Evolutionary conservation across 2,329 filamentous ascomycete species (phyloP), one percentile per base, ranked within the genome.

Genomic region (Neospermospora avenae): DNA sequence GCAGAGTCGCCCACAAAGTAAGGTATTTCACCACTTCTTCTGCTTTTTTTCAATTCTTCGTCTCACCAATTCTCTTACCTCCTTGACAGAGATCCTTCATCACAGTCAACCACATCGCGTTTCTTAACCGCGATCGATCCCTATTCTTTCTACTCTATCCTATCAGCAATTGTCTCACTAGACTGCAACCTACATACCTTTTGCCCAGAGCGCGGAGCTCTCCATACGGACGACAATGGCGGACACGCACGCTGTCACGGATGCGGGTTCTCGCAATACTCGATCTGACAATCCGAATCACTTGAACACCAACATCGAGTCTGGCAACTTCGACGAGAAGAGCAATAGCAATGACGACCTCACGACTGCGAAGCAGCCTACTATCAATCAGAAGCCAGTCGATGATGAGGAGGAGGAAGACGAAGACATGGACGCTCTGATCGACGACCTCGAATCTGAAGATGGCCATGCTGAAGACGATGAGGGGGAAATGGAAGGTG

Each of bases 381-480:
- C 57, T 8, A 67, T 70, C 16, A 10, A 5, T 10, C 6, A 31
- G 28, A 31, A 31, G 28, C 28, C 28, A 31, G 6, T 6, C 28
- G 5, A 6, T 10, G 86, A 87, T 5, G 87, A 90, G 52, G 87
- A 90, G 52, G 88, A 92, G 22, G 88, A 90, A 48, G 88, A 91
- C 70, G 89, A 91, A 77, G 88, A 93, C 74, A 91, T 96, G 68
- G 90, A 96, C 72, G 85, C 87, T 71, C 81, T 96, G 71, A 96
- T 96, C 68, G 89, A 92, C 74, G 91, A 95, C 70, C 87, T 96
- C 67, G 89, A 95, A 77, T 91, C 87, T 44, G 81, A 91, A 69
- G 90, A 95, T 75, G 90, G 87, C 58, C 84, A 83, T 57, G 78
- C 81, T 18, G 80, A 87, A 25, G 85, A 88, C 28, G 85, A 85